Percentiles rank a stretch among this genome's conserved stretches.
These are phyloP conservation scores for Diutina neorugosa DNA, from an alignment of 1,139 yeast species.

Conservation along the genomic window DNA sequence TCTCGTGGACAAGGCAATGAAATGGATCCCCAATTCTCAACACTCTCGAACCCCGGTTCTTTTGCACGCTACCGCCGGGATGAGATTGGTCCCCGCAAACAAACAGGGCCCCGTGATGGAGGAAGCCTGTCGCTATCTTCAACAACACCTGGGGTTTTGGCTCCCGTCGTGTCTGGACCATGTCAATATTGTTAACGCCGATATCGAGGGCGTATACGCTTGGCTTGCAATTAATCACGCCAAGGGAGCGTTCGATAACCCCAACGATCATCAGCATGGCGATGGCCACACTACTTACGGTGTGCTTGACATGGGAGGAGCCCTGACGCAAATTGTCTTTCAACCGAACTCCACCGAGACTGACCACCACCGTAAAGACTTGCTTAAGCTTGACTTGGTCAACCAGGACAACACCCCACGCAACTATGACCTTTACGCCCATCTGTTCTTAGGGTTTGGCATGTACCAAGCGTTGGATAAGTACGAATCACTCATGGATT, in stretches of 20 bases:
- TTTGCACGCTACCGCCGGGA: conserved; percentile 72
- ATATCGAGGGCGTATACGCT: conserved; percentile 69
- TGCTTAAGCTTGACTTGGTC: conserved; percentile 40
- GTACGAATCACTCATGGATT: conserved; percentile 29
- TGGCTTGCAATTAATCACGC: conserved; percentile 72
- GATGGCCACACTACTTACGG: conserved; percentile 55
- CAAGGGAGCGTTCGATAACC: conserved; percentile 43
- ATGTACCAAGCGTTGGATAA: conserved; percentile 53
- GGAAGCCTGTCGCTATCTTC: conserved; percentile 44
- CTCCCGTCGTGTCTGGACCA: conserved; percentile 49
- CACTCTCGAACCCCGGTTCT: conserved; percentile 66
- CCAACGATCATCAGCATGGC: conserved; percentile 37
- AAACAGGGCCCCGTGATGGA: conserved; percentile 40
- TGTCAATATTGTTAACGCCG: conserved; percentile 62
- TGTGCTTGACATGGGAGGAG: conserved; percentile 79
- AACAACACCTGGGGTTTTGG: conserved; percentile 40
- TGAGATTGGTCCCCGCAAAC: conserved; percentile 50
- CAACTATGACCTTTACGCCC: conserved; percentile 35
- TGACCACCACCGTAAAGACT: conserved; percentile 39
- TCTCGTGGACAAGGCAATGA: conserved; percentile 41
- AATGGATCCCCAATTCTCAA: conserved; percentile 54
- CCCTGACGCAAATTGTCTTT: conserved; percentile 74
- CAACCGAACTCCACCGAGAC: conserved; percentile 52
- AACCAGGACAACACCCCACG: conserved; percentile 13
- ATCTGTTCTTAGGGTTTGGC: conserved; percentile 70